These are phyloP conservation scores for Zoysia pacifica DNA, from an alignment of 176 grass and related monocot genomes.

Conservation along the genomic window DNA sequence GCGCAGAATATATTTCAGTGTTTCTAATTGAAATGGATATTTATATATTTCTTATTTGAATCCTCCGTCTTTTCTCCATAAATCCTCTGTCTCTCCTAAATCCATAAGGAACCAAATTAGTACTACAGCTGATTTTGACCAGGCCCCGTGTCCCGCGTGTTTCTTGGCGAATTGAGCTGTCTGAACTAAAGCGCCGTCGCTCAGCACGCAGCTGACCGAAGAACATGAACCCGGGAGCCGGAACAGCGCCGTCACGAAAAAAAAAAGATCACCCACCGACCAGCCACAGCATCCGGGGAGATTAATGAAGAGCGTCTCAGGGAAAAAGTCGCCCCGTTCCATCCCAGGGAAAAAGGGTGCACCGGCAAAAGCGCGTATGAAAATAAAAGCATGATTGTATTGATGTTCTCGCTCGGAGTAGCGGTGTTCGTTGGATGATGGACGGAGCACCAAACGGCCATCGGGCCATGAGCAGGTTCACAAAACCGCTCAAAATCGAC, in stretches of 20 bases:
- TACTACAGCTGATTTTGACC: too few relatives aligned
- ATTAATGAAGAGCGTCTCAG: background rate
- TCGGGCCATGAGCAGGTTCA: background rate
- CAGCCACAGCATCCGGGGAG: background rate
- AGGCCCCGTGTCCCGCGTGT: too few relatives aligned
- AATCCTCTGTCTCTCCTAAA: too few relatives aligned
- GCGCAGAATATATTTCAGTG: too few relatives aligned
- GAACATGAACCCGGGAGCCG: background rate
- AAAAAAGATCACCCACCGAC: background rate
- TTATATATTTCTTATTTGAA: too few relatives aligned
- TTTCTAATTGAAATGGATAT: too few relatives aligned
- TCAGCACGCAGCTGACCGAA: background rate
- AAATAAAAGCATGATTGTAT: background rate
- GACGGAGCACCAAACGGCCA: background rate
- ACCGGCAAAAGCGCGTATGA: background rate
- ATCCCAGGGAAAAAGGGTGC: background rate
- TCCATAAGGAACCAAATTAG: too few relatives aligned
- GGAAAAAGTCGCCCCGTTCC: background rate
- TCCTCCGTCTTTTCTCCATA: too few relatives aligned
- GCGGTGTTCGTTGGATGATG: background rate
- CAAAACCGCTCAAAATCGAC: too few relatives aligned
- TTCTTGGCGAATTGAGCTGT: too few relatives aligned
- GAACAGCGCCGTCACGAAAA: background rate
- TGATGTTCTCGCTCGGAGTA: background rate
- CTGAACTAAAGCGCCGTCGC: background rate